Percentiles rank a stretch among this genome's conserved stretches.
Evolutionary conservation across 2,329 filamentous ascomycete genomes (phyloP).

Genomic region (Ustulina deusta): DNA sequence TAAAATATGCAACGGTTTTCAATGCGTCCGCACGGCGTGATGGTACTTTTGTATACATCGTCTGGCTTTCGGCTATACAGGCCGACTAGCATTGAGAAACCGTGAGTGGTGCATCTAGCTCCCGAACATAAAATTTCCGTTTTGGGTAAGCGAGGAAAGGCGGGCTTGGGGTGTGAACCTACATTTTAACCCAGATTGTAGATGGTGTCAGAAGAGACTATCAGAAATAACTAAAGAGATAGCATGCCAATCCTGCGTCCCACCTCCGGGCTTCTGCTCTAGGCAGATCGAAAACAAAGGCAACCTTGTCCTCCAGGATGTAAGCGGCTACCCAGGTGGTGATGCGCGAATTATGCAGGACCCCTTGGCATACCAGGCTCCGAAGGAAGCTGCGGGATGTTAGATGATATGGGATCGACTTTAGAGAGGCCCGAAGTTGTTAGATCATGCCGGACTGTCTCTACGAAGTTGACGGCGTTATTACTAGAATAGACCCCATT

Average conservation of each 20-base stretch:
- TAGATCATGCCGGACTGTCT: neutral
- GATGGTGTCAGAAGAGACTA: neutral
- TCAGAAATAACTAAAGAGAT: neutral
- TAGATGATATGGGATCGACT: neutral
- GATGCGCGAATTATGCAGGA: conserved; percentile 6
- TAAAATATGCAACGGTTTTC: neutral
- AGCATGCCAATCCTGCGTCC: neutral
- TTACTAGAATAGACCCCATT: conserved; percentile 16
- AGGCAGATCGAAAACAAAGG: neutral
- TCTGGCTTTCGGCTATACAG: neutral
- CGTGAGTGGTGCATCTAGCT: neutral
- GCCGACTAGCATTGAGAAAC: too few species aligned
- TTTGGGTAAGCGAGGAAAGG: neutral
- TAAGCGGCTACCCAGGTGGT: neutral
- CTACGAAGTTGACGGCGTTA: neutral
- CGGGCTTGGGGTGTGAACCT: neutral
- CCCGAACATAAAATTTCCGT: neutral
- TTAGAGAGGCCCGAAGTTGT: neutral
- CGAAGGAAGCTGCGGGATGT: neutral
- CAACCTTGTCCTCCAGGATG: neutral
- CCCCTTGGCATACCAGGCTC: neutral
- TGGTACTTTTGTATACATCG: neutral
- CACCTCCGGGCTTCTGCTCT: neutral
- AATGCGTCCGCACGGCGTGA: neutral
- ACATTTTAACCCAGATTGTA: neutral